phyloP scores from a whole-genome alignment of 208 protist species.

The Trichomonas tenax region DNA sequence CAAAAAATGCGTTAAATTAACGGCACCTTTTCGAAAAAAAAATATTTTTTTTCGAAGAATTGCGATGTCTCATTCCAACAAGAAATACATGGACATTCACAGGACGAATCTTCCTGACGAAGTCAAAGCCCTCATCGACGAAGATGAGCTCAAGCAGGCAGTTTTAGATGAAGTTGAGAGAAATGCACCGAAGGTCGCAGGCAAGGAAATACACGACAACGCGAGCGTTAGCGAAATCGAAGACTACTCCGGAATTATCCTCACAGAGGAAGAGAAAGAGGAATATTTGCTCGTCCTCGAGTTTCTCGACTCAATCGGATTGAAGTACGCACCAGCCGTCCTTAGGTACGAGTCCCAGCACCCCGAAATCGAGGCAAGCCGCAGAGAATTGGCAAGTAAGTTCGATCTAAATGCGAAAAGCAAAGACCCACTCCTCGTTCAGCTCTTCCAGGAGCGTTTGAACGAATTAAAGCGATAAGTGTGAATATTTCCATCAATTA shows the following conservation, averaged over 20 bases:
- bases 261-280: neutral
- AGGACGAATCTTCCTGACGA: neutral
- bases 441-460: neutral
- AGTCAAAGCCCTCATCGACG: neutral
- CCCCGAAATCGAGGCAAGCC: neutral
- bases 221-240: neutral
- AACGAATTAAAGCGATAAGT: neutral
- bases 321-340: neutral
- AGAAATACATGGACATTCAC: neutral
- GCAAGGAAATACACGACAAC: neutral
- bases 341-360: neutral
- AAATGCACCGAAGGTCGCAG: neutral
- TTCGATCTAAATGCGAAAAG: neutral
- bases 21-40: neutral
- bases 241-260: neutral
- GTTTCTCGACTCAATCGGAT: neutral
- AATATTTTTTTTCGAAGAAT: neutral
- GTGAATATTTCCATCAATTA: neutral
- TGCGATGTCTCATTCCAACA: neutral
- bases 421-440: neutral
- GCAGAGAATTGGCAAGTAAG: neutral
- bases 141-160: neutral
- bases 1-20: neutral
- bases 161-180: neutral
- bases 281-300: constrained; percentile 1